These are phyloP conservation scores for Ogataea henricii DNA, from an alignment of 805 yeast genomes.

Conservation along the genomic window DNA sequence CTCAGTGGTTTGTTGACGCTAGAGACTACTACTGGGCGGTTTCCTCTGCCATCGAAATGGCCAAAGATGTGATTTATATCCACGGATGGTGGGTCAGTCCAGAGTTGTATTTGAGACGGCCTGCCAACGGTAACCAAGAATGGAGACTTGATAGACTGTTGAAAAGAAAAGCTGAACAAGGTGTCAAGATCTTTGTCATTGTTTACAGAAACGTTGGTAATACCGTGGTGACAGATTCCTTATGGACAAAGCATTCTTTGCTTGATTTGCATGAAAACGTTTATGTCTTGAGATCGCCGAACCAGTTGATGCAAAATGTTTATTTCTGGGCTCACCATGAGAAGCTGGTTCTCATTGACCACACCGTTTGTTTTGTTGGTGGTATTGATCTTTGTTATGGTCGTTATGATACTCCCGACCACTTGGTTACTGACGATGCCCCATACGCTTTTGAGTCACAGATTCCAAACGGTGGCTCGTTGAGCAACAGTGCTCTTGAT, in stretches of 20 bases:
- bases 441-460: slow-evolving; percentile 34
- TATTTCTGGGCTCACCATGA: slow-evolving; percentile 99
- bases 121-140: slow-evolving; percentile 92
- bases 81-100: slow-evolving; percentile 99
- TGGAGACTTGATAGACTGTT: slow-evolving; percentile 89
- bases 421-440: slow-evolving; percentile 77
- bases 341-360: slow-evolving; percentile 83
- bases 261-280: slow-evolving; percentile 83
- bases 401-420: slow-evolving; percentile 95
- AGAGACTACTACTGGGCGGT: slow-evolving; percentile 97
- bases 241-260: slow-evolving; percentile 92
- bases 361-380: slow-evolving; percentile 86
- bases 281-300: slow-evolving; percentile 91
- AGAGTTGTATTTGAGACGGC: slow-evolving; percentile 88
- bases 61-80: slow-evolving; percentile 87
- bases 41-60: slow-evolving; percentile 88
- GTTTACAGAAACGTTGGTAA: slow-evolving; percentile 92
- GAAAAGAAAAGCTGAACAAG: slow-evolving; percentile 88
- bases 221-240: slow-evolving; percentile 90
- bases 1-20: slow-evolving; percentile 93
- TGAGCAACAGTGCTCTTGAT: slow-evolving; percentile 30
- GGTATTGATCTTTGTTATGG: slow-evolving; percentile 97
- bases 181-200: slow-evolving; percentile 90
- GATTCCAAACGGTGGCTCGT: slow-evolving; percentile 14
- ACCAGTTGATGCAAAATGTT: slow-evolving; percentile 89